Evolutionary conservation across 371 early-diverging fungal species (phyloP).

Genomic region (Rhizopus microsporus): DNA sequence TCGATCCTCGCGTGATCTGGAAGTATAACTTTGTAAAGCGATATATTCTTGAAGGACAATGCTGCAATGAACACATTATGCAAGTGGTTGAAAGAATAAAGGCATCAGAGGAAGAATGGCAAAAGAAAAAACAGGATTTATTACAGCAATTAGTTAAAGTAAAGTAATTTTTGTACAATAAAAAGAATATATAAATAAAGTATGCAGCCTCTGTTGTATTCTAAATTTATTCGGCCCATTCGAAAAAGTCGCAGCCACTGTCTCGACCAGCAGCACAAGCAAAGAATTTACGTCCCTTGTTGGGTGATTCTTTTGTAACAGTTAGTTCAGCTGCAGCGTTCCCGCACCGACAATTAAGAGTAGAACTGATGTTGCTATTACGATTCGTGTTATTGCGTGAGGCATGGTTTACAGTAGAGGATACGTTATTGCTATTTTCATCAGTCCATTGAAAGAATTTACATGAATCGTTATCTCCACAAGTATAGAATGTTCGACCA

Average conservation of each 20-base stretch:
- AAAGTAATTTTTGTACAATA: too few species aligned
- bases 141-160: neutral
- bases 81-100: constrained; percentile 1
- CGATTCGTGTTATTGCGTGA: neutral
- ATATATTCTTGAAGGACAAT: constrained; percentile 1
- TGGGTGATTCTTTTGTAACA: constrained; percentile 46
- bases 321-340: constrained; percentile 31
- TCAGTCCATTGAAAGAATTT: constrained; percentile 43
- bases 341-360: constrained; percentile 58
- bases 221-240: constrained; percentile 17
- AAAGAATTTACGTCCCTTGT: constrained; percentile 49
- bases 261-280: constrained; percentile 34
- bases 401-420: too few species aligned
- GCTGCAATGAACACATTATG: neutral
- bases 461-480: constrained; percentile 19
- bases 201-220: too few species aligned
- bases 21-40: constrained; percentile 11
- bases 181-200: too few species aligned
- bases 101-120: constrained; percentile 11
- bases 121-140: neutral
- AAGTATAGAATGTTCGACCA: constrained; percentile 56
- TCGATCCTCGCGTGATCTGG: constrained; percentile 12
- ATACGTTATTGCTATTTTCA: constrained; percentile 1
- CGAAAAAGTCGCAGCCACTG: constrained; percentile 19
- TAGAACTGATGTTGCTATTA: constrained; percentile 8